Percentiles rank a stretch among this genome's conserved stretches.
Conservation (phyloP, 208 protist species). For the Trypanosoma mega region DNA sequence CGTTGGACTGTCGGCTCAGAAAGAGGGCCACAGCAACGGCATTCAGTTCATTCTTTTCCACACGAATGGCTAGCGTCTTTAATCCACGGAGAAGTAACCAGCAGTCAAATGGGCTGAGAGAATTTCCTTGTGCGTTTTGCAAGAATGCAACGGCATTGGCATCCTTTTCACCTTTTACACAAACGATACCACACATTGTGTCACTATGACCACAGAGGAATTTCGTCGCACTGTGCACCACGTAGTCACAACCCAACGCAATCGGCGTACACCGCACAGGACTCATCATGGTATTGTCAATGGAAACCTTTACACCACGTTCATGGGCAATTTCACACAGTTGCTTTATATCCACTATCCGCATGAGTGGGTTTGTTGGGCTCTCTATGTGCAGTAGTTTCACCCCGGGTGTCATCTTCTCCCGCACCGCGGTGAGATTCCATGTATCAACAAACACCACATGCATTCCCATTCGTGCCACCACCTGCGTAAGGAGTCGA, state of each 20-base stretch:
- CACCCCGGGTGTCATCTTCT: conserved; percentile 35
- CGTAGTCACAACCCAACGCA: conserved; percentile 93
- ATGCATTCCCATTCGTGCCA: conserved; percentile 57
- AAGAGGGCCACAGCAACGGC: conserved; percentile 82
- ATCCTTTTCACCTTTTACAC: conserved; percentile 61
- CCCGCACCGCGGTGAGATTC: conserved; percentile 56
- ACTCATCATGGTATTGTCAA: conserved; percentile 97
- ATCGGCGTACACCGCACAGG: conserved; percentile 94
- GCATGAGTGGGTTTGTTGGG: conserved; percentile 95
- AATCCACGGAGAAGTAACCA: conserved; percentile 94
- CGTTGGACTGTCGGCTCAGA: conserved; percentile 51
- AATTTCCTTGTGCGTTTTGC: conserved; percentile 91
- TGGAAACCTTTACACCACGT: conserved; percentile 76
- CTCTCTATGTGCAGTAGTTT: conserved; percentile 95
- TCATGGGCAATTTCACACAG: conserved; percentile 76
- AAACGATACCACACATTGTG: conserved; percentile 88
- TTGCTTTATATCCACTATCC: conserved; percentile 85
- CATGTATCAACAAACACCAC: conserved; percentile 89
- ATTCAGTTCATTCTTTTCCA: conserved; percentile 91
- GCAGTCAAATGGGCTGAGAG: conserved; percentile 94
- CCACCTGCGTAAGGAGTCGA: conserved; percentile 87
- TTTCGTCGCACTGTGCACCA: conserved; percentile 95
- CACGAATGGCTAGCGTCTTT: conserved; percentile 94
- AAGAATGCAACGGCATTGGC: conserved; percentile 81
- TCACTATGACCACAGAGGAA: conserved; percentile 96